Conservation (phyloP, 495 filamentous ascomycete species). For the Aspergillus sclerotioniger region DNA sequence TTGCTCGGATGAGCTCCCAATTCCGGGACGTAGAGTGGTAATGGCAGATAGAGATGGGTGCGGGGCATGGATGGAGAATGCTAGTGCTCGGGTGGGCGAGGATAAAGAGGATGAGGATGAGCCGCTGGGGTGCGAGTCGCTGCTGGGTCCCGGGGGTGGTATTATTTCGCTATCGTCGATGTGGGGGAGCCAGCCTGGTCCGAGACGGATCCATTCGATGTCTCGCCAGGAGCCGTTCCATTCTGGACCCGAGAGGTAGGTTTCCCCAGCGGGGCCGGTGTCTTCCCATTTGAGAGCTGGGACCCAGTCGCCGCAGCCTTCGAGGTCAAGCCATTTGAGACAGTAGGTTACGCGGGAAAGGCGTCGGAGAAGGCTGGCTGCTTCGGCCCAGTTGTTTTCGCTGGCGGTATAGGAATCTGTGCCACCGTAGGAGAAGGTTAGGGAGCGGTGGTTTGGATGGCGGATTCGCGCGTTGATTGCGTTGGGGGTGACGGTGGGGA, state of each 20-base stretch:
- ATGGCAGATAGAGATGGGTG: background rate
- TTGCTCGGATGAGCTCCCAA: background rate
- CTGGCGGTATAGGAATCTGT: conserved; percentile 63
- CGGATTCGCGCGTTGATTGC: conserved; percentile 44
- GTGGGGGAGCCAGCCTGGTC: conserved; percentile 48
- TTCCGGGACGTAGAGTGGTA: background rate
- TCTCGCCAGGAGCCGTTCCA: conserved; percentile 53
- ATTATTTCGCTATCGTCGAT: conserved; percentile 13
- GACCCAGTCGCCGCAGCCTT: conserved; percentile 73
- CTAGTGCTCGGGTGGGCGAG: conserved; percentile 16
- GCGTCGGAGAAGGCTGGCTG: conserved; percentile 64
- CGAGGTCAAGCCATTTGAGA: conserved; percentile 76
- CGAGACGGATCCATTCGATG: conserved; percentile 46
- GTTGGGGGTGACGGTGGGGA: conserved; percentile 65
- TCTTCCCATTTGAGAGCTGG: conserved; percentile 55
- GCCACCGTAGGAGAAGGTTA: conserved; percentile 57
- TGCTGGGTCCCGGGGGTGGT: background rate
- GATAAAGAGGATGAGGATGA: conserved; percentile 1
- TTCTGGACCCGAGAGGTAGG: conserved; percentile 39
- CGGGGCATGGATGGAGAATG: conserved; percentile 19
- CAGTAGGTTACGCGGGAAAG: conserved; percentile 66
- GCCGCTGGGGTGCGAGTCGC: background rate
- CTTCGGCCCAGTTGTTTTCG: conserved; percentile 69
- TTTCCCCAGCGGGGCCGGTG: conserved; percentile 26
- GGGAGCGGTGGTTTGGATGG: conserved; percentile 36